Evolutionary conservation across 352 stramenopile genomes (phyloP).

Genomic region (Phytophthora foliorum): DNA sequence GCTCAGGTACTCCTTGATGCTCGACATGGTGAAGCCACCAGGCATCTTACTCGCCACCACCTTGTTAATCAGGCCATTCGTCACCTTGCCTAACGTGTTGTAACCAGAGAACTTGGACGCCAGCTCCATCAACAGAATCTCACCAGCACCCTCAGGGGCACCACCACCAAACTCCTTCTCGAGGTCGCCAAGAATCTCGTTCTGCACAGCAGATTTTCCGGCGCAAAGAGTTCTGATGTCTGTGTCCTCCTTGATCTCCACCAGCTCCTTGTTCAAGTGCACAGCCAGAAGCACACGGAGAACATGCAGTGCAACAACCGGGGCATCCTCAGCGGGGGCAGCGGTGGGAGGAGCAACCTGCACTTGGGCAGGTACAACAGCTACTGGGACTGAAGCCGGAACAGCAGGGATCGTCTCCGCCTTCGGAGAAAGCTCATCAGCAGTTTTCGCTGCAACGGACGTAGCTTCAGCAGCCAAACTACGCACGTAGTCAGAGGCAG

Average conservation of each 20-base stretch:
- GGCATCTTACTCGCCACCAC: constrained; percentile 87
- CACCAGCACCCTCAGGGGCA: constrained; percentile 74
- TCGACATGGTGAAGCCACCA: constrained; percentile 85
- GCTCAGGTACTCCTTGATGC: constrained; percentile 77
- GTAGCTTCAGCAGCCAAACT: constrained; percentile 41
- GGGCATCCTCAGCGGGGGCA: constrained; percentile 56
- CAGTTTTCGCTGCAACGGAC: constrained; percentile 50
- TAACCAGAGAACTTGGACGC: constrained; percentile 76
- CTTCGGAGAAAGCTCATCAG: constrained; percentile 46
- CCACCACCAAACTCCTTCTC: constrained; percentile 87
- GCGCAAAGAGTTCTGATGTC: constrained; percentile 85
- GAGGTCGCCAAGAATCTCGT: constrained; percentile 90
- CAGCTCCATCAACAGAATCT: constrained; percentile 81
- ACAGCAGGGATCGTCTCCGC: constrained; percentile 39
- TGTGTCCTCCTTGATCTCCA: constrained; percentile 75
- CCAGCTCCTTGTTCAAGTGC: constrained; percentile 78
- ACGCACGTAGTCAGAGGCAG: constrained; percentile 71
- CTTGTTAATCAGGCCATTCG: constrained; percentile 71
- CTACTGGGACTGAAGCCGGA: constrained; percentile 33
- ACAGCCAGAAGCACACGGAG: constrained; percentile 83
- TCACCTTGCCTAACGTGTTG: constrained; percentile 78
- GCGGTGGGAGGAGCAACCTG: constrained; percentile 24
- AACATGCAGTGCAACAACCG: constrained; percentile 71
- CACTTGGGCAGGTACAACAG: constrained; percentile 30
- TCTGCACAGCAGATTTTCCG: constrained; percentile 90